Evolutionary conservation across 2,329 filamentous ascomycete species (phyloP), one percentile per base, ranked within the genome.

Genomic region (Pestalotiopsis sp.): DNA sequence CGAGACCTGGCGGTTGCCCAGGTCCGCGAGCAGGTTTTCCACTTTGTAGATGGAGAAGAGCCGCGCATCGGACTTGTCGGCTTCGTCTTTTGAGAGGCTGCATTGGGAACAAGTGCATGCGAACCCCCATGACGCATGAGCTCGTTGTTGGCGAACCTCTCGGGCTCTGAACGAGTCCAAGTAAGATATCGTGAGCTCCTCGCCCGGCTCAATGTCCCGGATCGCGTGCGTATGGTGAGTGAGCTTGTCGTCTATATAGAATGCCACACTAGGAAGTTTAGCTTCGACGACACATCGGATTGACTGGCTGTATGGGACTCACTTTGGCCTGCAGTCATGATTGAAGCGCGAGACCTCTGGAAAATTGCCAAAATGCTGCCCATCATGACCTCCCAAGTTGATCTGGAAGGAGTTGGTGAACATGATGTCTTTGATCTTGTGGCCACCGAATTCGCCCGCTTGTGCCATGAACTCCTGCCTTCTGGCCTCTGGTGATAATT

Each of bases 151-250:
- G 22, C 81, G 75, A 1, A 68, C 67, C 1, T 69, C 64, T 2
- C 74, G 74, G 4, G 66, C 69, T n/a, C 78, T 75, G 4, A 82
- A 71, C 0, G 80, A 77, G 13, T 77, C 77, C 14, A 79, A 78
- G 56, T 82, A 83, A n/a, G 80, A 77, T 26, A 82, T 81, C 0
- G 75, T 79, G 6, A 83, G 78, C 68, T 83, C 81, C 61, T 81
- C 79, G 13, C 76, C 79, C 22, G 70, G 20, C 13, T 68, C 68
- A 26, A 81, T 76, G 3, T 74, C 72, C 22, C 80, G 70, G 1
- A 77, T 78, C 1, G 76, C 78, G 57, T 77, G 76, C 0, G 81
- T 79, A n/a, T 76, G 75, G 65, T 82, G 80, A n/a, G 78, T 79
- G 3, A 83, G 70, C 20, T 73, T 68, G 0, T 74, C 61, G 58